Percentiles rank a stretch among this genome's conserved stretches.
phyloP scores from a whole-genome alignment of 192 early-diverging fungal species.

The Rhizophagus sp. region DNA sequence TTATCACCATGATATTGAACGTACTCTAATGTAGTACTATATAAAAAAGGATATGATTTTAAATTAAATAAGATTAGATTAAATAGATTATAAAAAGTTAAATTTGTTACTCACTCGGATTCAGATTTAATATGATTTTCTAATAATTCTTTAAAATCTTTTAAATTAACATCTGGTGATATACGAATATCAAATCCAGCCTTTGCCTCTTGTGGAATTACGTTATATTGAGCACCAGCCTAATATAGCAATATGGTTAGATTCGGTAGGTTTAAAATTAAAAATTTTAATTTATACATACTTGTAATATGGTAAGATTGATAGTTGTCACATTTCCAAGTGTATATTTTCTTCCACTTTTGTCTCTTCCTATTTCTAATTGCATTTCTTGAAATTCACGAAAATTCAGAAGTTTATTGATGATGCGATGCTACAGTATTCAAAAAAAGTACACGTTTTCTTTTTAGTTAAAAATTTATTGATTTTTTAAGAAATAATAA shows the following conservation, averaged over 20 bases:
- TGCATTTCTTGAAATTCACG: slow-evolving; percentile 62
- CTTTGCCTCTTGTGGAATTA: slow-evolving; percentile 70
- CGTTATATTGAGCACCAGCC: slow-evolving; percentile 77
- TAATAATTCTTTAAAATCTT: slow-evolving; percentile 56
- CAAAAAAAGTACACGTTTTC: neutral
- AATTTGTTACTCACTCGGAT: slow-evolving; percentile 39
- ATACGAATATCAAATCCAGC: slow-evolving; percentile 80
- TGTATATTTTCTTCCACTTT: slow-evolving; percentile 51
- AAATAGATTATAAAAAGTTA: neutral
- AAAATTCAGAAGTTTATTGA: slow-evolving; percentile 70
- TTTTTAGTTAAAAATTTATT: too few relatives aligned
- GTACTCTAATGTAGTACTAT: slow-evolving; percentile 62
- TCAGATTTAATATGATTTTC: slow-evolving; percentile 45
- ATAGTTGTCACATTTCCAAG: slow-evolving; percentile 81
- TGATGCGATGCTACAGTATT: slow-evolving; percentile 37
- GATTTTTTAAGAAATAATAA: too few relatives aligned
- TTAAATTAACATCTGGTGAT: slow-evolving; percentile 65
- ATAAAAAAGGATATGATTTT: neutral
- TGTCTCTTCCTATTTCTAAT: slow-evolving; percentile 52
- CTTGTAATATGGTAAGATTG: slow-evolving; percentile 77
- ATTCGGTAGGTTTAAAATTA: neutral
- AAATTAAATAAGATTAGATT: neutral
- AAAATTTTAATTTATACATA: neutral
- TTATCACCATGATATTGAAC: slow-evolving; percentile 64
- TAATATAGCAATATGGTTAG: slow-evolving; percentile 7